A percentile compares a stretch with the other conserved stretches of the same genome.
phyloP scores from a whole-genome alignment of 148 eudicot genomes.

The Polygonum aviculare region DNA sequence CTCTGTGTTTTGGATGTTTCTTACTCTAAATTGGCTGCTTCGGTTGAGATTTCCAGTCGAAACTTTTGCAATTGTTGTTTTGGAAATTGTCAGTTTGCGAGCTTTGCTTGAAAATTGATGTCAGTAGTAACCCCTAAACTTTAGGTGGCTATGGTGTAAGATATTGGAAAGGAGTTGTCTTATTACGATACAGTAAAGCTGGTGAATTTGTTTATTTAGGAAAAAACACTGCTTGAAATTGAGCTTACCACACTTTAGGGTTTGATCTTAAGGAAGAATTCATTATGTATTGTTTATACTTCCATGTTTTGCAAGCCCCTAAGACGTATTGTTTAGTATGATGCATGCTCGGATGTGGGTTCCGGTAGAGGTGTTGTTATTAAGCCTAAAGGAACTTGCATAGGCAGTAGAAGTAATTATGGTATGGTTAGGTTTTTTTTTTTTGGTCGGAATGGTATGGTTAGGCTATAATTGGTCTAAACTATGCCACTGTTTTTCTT shows the following conservation, averaged over 20 bases:
- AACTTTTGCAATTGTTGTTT: background rate
- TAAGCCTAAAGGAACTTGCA: background rate
- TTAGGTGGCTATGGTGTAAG: background rate
- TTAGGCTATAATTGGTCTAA: background rate
- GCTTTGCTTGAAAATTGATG: background rate
- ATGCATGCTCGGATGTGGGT: background rate
- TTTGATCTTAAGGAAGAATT: background rate
- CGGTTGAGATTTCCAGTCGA: background rate
- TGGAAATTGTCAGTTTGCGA: background rate
- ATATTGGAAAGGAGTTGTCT: background rate
- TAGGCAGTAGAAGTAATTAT: background rate
- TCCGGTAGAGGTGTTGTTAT: background rate
- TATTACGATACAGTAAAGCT: background rate
- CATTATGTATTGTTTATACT: background rate
- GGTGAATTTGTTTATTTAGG: background rate
- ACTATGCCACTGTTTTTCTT: background rate
- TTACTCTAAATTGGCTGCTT: background rate
- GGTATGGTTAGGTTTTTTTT: background rate
- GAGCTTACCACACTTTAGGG: background rate
- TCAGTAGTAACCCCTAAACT: background rate
- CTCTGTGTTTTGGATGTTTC: background rate
- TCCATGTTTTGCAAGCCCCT: background rate
- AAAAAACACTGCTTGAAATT: background rate
- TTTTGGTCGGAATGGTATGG: no score
- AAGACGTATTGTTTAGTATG: background rate